phyloP scores from a whole-genome alignment of 768 basidiomycete genomes.

The Psilocybe sp. region DNA sequence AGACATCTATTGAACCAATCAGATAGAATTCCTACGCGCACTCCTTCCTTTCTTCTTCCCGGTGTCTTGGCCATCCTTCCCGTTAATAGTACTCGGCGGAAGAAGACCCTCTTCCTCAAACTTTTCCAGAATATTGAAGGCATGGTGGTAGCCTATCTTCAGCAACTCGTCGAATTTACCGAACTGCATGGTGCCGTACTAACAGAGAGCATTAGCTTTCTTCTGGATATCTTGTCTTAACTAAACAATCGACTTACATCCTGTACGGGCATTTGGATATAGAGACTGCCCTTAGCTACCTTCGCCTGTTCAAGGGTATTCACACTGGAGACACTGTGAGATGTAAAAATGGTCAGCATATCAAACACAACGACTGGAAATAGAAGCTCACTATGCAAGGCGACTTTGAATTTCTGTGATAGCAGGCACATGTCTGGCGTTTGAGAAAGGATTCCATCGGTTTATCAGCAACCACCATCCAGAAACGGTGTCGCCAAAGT shows the following conservation, averaged over 20 bases:
- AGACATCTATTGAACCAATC: neutral
- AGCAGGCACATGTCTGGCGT: constrained; percentile 71
- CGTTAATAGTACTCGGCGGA: constrained; percentile 71
- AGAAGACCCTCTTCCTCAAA: constrained; percentile 83
- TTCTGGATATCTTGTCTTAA: neutral
- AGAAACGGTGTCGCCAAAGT: constrained; percentile 92
- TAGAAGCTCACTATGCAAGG: constrained; percentile 82
- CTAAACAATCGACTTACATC: constrained; percentile 46
- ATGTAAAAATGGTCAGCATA: constrained; percentile 7
- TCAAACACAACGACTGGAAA: neutral
- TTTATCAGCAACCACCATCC: constrained; percentile 96
- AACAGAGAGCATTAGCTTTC: constrained; percentile 5
- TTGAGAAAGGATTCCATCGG: constrained; percentile 89
- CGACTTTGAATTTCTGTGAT: constrained; percentile 94
- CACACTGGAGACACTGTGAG: constrained; percentile 87
- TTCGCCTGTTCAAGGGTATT: constrained; percentile 97
- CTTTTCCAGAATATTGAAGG: constrained; percentile 65
- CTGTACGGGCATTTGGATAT: constrained; percentile 94
- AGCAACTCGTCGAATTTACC: constrained; percentile 87
- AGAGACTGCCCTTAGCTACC: constrained; percentile 80
- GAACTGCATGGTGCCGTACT: constrained; percentile 93
- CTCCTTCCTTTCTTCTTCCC: constrained; percentile 72
- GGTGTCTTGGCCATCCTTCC: constrained; percentile 39
- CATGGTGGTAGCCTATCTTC: constrained; percentile 75
- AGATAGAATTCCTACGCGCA: constrained; percentile 74